Conservation (phyloP, 768 basidiomycete species). For the Epithele typhae region DNA sequence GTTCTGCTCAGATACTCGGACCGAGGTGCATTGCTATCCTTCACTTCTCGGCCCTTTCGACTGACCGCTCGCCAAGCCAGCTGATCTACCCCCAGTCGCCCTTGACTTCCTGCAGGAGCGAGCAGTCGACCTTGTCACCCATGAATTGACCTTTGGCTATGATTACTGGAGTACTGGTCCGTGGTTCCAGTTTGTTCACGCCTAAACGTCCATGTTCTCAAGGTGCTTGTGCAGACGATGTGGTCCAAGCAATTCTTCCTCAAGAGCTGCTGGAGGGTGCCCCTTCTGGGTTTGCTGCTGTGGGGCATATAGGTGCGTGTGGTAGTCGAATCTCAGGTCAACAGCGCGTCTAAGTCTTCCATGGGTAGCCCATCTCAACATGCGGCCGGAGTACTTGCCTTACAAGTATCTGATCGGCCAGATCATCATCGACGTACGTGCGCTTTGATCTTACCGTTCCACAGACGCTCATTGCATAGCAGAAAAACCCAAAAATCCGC, state of each 20-base stretch:
- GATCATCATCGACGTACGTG: slow-evolving; percentile 81
- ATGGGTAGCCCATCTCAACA: slow-evolving; percentile 84
- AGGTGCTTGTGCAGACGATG: slow-evolving; percentile 55
- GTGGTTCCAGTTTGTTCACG: slow-evolving; percentile 11
- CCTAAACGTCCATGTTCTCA: too few species aligned
- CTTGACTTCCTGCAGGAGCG: slow-evolving; percentile 53
- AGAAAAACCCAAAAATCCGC: slow-evolving; percentile 83
- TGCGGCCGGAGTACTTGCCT: slow-evolving; percentile 86
- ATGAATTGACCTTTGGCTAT: slow-evolving; percentile 69
- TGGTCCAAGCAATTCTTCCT: slow-evolving; percentile 79
- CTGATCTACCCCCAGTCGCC: slow-evolving; percentile 56
- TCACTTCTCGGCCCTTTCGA: slow-evolving; percentile 3
- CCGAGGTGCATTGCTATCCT: slow-evolving; percentile 41
- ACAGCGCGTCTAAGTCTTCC: too few species aligned
- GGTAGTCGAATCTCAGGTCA: too few species aligned
- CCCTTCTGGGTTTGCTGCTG: slow-evolving; percentile 83
- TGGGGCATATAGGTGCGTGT: slow-evolving; percentile 84
- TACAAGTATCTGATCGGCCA: slow-evolving; percentile 91
- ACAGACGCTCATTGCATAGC: not conserved
- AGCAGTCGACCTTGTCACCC: slow-evolving; percentile 49
- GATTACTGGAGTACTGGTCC: slow-evolving; percentile 86
- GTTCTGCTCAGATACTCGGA: slow-evolving; percentile 59
- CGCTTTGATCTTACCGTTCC: not conserved
- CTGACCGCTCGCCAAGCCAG: slow-evolving; percentile 47
- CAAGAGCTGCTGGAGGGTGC: slow-evolving; percentile 71